phyloP scores from a whole-genome alignment of 768 basidiomycete species.

The Podaxis sp. region DNA sequence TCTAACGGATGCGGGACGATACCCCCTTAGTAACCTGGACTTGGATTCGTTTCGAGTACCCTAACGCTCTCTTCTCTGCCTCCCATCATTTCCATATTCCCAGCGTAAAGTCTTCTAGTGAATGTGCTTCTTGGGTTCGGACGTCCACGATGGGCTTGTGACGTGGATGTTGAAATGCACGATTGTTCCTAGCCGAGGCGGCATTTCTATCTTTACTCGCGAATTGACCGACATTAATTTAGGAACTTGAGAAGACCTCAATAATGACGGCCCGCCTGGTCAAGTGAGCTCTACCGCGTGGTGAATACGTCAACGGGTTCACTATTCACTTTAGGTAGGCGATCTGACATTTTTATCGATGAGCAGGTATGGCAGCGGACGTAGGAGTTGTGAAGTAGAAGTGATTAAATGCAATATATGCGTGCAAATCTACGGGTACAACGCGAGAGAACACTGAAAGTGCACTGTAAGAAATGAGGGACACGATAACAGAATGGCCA shows the following conservation, averaged over 20 bases:
- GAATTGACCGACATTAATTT: conserved; percentile 3
- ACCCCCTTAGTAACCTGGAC: neutral
- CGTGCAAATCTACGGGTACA: no score
- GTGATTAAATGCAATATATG: no score
- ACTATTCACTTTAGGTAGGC: no score
- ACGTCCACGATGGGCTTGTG: neutral
- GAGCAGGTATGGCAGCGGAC: no score
- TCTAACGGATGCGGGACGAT: neutral
- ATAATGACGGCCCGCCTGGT: neutral
- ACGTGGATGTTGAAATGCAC: neutral
- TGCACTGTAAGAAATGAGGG: neutral
- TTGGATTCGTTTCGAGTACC: neutral
- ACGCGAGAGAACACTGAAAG: neutral
- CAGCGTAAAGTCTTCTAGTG: neutral
- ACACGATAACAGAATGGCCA: neutral
- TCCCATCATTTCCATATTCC: neutral
- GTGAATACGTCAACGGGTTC: no score
- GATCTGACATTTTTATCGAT: no score
- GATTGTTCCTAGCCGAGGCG: neutral
- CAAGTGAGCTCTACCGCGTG: no score
- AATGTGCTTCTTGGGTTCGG: neutral
- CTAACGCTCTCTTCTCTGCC: neutral
- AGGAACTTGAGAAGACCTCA: neutral
- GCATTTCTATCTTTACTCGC: neutral
- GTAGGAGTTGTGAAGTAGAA: no score